Percentiles rank a stretch among this genome's conserved stretches.
Conservation (phyloP, 805 yeast genomes). For the Starmerella lactis-condensi region DNA sequence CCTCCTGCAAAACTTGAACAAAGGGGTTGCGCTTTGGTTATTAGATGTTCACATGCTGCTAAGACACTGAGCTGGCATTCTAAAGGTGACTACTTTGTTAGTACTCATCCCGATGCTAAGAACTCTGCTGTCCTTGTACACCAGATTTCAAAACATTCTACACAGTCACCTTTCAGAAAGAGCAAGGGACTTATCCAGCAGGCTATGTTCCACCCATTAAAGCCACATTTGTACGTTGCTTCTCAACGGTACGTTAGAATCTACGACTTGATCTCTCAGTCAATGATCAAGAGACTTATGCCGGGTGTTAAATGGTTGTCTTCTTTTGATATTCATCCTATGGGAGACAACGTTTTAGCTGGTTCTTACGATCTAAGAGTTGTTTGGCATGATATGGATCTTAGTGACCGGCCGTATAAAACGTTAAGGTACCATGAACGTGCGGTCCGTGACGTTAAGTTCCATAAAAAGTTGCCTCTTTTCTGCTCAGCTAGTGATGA, state of each 20-base stretch:
- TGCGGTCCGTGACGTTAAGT: conserved; percentile 76
- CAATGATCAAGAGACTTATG: conserved; percentile 58
- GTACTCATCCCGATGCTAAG: conserved; percentile 87
- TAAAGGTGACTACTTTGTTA: conserved; percentile 89
- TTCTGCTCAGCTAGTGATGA: conserved; percentile 93
- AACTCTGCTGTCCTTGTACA: conserved; percentile 81
- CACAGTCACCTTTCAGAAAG: conserved; percentile 89
- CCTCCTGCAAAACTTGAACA: conserved; percentile 45
- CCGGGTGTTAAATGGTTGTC: conserved; percentile 96
- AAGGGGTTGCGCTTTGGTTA: conserved; percentile 54
- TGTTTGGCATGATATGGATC: conserved; percentile 91
- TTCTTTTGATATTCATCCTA: conserved; percentile 79
- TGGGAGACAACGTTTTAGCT: conserved; percentile 86
- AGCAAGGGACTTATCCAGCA: conserved; percentile 89
- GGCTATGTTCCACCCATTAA: conserved; percentile 91
- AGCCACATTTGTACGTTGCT: conserved; percentile 83
- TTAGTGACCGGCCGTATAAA: conserved; percentile 78
- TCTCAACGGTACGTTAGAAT: conserved; percentile 84
- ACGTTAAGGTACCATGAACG: conserved; percentile 85
- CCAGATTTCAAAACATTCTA: conserved; percentile 79
- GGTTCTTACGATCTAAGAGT: conserved; percentile 89
- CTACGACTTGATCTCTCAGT: conserved; percentile 78
- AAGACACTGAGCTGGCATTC: conserved; percentile 88
- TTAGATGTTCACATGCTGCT: conserved; percentile 45
- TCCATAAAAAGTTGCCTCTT: conserved; percentile 75